Conservation (phyloP, 2,329 filamentous ascomycete genomes). For the Fusarium dimerum region DNA sequence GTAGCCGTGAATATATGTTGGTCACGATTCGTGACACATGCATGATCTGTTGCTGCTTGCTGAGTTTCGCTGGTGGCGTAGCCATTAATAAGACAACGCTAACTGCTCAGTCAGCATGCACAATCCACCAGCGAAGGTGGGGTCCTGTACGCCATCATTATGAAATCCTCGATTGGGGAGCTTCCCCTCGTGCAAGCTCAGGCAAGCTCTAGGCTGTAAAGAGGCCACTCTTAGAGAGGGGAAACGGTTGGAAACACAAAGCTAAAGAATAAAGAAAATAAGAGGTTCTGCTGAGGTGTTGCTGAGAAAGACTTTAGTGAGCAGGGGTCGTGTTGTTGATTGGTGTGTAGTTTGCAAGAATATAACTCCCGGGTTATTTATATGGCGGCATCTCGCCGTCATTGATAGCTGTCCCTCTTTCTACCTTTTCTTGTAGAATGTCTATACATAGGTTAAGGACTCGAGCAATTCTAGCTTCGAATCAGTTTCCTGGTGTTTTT, state of each 20-base stretch:
- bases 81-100: background rate
- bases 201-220: too few species aligned
- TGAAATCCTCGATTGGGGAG: too few species aligned
- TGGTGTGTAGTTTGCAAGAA: background rate
- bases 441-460: constrained; percentile 18
- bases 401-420: constrained; percentile 7
- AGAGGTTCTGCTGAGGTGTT: background rate
- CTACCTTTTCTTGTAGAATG: constrained; percentile 18
- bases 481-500: constrained; percentile 1
- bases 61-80: too few species aligned
- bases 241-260: too few species aligned
- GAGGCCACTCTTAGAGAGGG: too few species aligned
- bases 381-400: constrained; percentile 17
- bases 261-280: background rate
- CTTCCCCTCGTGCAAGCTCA: too few species aligned
- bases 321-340: background rate
- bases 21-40: too few species aligned
- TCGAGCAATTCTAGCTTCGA: constrained; percentile 19
- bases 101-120: background rate
- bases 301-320: background rate
- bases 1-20: too few species aligned
- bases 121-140: background rate
- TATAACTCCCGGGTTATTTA: constrained; percentile 22
- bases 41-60: too few species aligned
- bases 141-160: background rate